phyloP scores from a whole-genome alignment of 805 yeast species.

The Schizosaccharomyces osmophilus region DNA sequence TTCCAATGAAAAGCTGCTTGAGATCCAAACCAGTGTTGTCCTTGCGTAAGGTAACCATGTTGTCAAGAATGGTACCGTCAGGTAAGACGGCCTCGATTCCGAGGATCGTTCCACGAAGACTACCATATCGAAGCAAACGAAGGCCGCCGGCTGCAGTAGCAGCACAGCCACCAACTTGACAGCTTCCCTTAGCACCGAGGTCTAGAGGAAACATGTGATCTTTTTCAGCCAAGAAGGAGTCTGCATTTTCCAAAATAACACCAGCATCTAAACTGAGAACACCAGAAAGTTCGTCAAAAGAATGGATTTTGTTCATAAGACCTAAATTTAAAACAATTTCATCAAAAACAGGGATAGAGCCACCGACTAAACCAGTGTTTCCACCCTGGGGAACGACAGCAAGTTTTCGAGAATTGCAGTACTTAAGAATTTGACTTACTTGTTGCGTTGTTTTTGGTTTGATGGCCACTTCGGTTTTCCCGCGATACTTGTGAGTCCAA shows the following conservation, averaged over 20 bases:
- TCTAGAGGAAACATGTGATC: slow-evolving; percentile 85
- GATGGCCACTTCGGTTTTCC: slow-evolving; percentile 58
- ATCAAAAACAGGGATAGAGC: slow-evolving; percentile 77
- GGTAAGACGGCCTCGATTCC: slow-evolving; percentile 87
- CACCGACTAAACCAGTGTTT: slow-evolving; percentile 89
- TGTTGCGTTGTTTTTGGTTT: slow-evolving; percentile 66
- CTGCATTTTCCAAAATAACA: slow-evolving; percentile 66
- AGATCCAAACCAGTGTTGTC: slow-evolving; percentile 90
- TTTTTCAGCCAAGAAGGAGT: slow-evolving; percentile 45
- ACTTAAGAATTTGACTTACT: slow-evolving; percentile 47
- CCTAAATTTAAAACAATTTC: slow-evolving; percentile 56
- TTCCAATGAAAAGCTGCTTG: slow-evolving; percentile 78
- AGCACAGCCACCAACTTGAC: slow-evolving; percentile 84
- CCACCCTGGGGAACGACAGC: slow-evolving; percentile 96
- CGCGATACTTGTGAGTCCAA: slow-evolving; percentile 81
- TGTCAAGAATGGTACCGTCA: slow-evolving; percentile 57
- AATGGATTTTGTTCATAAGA: slow-evolving; percentile 49
- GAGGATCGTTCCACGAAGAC: slow-evolving; percentile 72
- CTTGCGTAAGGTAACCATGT: slow-evolving; percentile 67
- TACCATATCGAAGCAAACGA: slow-evolving; percentile 66
- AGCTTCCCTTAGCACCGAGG: slow-evolving; percentile 89
- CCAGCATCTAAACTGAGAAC: slow-evolving; percentile 80
- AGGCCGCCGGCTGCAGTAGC: slow-evolving; percentile 95
- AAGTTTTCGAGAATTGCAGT: slow-evolving; percentile 50
- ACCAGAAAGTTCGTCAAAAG: slow-evolving; percentile 64